phyloP scores from a whole-genome alignment of 257 asterid genomes.

The Rhazya stricta region DNA sequence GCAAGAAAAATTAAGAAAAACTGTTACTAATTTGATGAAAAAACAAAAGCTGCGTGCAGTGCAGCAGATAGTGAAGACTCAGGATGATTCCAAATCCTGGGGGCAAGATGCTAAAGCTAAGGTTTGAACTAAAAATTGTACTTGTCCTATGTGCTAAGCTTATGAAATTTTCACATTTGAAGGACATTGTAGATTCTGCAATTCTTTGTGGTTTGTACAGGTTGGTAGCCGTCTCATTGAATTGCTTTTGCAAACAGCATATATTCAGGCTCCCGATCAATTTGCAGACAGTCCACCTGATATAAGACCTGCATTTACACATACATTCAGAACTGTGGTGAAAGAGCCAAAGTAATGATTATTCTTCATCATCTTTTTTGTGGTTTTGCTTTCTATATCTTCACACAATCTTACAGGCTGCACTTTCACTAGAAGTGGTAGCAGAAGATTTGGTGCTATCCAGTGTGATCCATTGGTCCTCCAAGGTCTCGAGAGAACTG shows the following conservation, averaged over 20 bases:
- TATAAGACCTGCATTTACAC: constrained; percentile 86
- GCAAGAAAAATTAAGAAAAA: constrained; percentile 45
- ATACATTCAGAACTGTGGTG: constrained; percentile 49
- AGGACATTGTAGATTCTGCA: constrained; percentile 12
- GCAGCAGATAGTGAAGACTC: constrained; percentile 56
- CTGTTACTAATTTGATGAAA: constrained; percentile 63
- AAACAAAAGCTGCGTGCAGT: constrained; percentile 73
- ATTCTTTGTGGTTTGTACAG: constrained; percentile 35
- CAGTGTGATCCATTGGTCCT: constrained; percentile 76
- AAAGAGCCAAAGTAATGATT: constrained; percentile 49
- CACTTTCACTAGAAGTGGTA: constrained; percentile 40
- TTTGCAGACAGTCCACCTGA: constrained; percentile 69
- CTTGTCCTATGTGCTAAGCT: constrained; percentile 4
- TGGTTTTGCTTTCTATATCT: constrained; percentile 12
- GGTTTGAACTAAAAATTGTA: constrained; percentile 38
- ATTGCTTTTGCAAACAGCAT: constrained; percentile 77
- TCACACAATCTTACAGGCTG: constrained; percentile 23
- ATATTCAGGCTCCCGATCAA: constrained; percentile 73
- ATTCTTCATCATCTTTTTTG: not conserved
- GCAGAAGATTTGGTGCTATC: constrained; percentile 79
- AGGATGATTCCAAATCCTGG: constrained; percentile 70
- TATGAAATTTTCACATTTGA: not conserved
- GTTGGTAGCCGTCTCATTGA: constrained; percentile 88
- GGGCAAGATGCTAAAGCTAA: constrained; percentile 76
- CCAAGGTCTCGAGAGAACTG: constrained; percentile 86